A percentile compares a stretch with the other conserved stretches of the same genome.
These are phyloP conservation scores for Bruguiera sexangula DNA, from an alignment of 345 rosid species.

Conservation along the genomic window DNA sequence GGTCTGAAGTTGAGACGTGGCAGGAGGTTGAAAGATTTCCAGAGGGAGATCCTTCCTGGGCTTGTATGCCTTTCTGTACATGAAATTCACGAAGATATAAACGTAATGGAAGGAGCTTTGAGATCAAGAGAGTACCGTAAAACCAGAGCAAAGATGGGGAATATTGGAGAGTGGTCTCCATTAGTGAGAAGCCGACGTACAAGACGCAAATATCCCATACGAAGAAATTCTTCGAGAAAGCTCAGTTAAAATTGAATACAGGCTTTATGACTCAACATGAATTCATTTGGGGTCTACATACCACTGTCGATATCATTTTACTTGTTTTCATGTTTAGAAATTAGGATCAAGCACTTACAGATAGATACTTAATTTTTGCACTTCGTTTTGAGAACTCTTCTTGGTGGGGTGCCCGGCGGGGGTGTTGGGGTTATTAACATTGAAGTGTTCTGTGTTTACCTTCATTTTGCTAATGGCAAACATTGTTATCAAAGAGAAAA, in stretches of 20 bases:
- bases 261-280: constrained; percentile 3
- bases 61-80: constrained; percentile 59
- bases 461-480: neutral
- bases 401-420: too few species aligned
- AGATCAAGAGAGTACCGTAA: constrained; percentile 76
- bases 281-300: neutral
- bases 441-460: neutral
- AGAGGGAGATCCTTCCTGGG: constrained; percentile 64
- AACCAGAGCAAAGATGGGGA: constrained; percentile 43
- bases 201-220: constrained; percentile 20
- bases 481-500: too few species aligned
- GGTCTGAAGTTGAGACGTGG: constrained; percentile 65
- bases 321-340: constrained; percentile 2
- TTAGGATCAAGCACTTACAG: constrained; percentile 4
- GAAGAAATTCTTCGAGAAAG: constrained; percentile 25
- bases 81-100: constrained; percentile 70
- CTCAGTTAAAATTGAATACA: constrained; percentile 9
- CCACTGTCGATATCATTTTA: neutral
- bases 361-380: neutral
- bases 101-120: constrained; percentile 62
- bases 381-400: neutral
- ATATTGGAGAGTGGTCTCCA: constrained; percentile 39
- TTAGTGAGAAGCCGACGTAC: constrained; percentile 37
- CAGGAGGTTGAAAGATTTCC: constrained; percentile 78
- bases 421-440: too few species aligned